Conservation (phyloP, 1,139 yeast species). For the Pichia sp. region DNA sequence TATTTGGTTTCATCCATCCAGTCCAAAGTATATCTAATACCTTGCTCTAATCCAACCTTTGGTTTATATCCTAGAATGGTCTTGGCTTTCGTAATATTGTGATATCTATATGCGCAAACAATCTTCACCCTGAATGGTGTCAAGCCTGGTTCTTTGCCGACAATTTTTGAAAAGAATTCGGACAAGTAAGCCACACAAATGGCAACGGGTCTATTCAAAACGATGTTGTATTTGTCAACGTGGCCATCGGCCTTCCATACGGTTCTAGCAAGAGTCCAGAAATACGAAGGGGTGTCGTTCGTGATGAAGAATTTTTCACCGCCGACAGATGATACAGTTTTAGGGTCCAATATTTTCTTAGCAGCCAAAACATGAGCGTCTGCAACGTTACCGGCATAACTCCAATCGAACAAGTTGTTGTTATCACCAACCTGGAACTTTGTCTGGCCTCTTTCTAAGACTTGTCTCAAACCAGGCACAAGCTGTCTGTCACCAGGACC, state of each 20-base stretch:
- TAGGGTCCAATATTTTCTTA: conserved; percentile 50
- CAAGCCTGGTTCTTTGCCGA: conserved; percentile 83
- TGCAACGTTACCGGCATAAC: conserved; percentile 98
- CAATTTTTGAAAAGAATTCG: conserved; percentile 61
- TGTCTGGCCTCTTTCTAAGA: conserved; percentile 83
- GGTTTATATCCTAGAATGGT: conserved; percentile 74
- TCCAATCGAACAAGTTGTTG: conserved; percentile 90
- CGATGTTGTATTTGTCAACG: conserved; percentile 64
- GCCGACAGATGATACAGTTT: conserved; percentile 48
- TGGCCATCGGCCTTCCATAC: conserved; percentile 97
- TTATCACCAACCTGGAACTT: conserved; percentile 93
- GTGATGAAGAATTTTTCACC: conserved; percentile 91
- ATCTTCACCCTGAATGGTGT: conserved; percentile 93
- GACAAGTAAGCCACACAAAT: conserved; percentile 75
- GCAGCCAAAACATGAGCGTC: conserved; percentile 95
- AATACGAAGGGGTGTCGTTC: conserved; percentile 91
- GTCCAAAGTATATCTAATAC: conserved; percentile 72
- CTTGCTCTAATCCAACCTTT: conserved; percentile 73
- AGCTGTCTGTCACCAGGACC: conserved; percentile 98
- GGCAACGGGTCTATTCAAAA: conserved; percentile 68
- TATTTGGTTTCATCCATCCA: conserved; percentile 74
- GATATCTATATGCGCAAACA: conserved; percentile 93
- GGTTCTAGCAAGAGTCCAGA: conserved; percentile 95
- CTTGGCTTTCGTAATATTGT: conserved; percentile 86
- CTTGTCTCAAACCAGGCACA: conserved; percentile 86